Evolutionary conservation across 345 rosid genomes (phyloP), one percentile per base, ranked within the genome.

Genomic region (Ailanthus altissimus): DNA sequence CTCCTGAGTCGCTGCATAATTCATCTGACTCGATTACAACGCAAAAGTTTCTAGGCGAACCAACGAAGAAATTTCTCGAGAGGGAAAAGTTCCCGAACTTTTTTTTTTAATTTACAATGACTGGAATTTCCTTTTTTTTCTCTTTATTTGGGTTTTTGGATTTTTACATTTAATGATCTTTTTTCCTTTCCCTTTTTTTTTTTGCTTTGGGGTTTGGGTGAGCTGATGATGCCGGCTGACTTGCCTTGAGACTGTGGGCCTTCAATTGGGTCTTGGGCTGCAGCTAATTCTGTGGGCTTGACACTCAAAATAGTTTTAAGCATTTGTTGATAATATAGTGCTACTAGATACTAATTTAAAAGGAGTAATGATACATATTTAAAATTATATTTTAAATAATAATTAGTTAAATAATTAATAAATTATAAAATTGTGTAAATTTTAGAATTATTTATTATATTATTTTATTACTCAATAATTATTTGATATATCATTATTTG

Each of bases 1-100:
- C 84, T 80, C 85, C 91, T 88, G 56, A 95, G 80, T 77, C 90
- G 91, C 84, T 88, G 90, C 97, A 91, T 91, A 0, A 16, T 73
- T 74, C 81, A 78, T 72, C 46, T 72, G 26, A 74, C 26, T 60
- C 26, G 13, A 12, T 0, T 74, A 47, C 47, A 28, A 14, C 2
- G 8, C 68, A 56, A n/a, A 5, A 59, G 49, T 45, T 7, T 56
- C 40, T 28, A 1, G 5, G 49, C 10, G 18, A 46, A 58, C 59
- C 53, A 21, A 47, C 28, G 23, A 36, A 26, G 72, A 67, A 68
- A 28, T 21, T 68, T 59, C 73, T 20, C 11, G 32, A 49, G 13
- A 28, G 51, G 66, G 26, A 50, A 62, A 42, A 21, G 60, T 12
- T 23, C 25, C 49, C 5, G 2, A 1, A 2, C 4, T 12, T 50